Conservation (phyloP, 371 early-diverging fungal genomes). For the Rhizomucor miehei region DNA sequence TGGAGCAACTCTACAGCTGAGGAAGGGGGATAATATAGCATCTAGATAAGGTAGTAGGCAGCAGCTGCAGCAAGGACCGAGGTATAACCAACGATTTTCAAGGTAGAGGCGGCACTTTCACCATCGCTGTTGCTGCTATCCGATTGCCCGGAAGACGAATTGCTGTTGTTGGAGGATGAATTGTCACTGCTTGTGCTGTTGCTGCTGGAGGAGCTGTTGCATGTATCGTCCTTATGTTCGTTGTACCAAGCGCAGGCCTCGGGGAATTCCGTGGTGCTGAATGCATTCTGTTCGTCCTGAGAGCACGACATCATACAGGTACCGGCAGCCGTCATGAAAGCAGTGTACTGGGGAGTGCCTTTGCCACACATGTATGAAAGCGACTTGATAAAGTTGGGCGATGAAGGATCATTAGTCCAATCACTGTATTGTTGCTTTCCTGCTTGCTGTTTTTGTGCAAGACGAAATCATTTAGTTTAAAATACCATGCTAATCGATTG, state of each 20-base stretch:
- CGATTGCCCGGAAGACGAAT: too few species aligned
- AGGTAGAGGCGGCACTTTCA: too few species aligned
- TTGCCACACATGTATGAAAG: constrained; percentile 23
- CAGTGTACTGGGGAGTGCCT: constrained; percentile 21
- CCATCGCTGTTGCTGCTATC: too few species aligned
- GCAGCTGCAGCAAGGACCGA: too few species aligned
- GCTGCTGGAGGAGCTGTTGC: constrained; percentile 3
- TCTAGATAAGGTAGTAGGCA: too few species aligned
- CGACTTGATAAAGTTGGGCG: constrained; percentile 31
- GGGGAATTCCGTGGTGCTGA: constrained; percentile 14
- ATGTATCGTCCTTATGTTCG: constrained; percentile 20
- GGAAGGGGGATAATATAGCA: too few species aligned
- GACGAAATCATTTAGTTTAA: not conserved
- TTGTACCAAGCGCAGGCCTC: constrained; percentile 26
- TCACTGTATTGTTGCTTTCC: constrained; percentile 22
- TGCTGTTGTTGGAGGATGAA: too few species aligned
- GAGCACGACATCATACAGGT: constrained; percentile 33
- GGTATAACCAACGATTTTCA: too few species aligned
- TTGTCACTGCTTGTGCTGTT: not conserved
- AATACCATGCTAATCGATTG: not conserved
- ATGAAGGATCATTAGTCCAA: constrained; percentile 27
- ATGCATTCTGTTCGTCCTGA: constrained; percentile 21
- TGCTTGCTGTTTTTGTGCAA: constrained; percentile 10
- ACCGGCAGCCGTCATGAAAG: constrained; percentile 37
- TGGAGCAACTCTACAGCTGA: too few species aligned